Conservation (phyloP, 306 rosid species). For the Fragaria ananassa region DNA sequence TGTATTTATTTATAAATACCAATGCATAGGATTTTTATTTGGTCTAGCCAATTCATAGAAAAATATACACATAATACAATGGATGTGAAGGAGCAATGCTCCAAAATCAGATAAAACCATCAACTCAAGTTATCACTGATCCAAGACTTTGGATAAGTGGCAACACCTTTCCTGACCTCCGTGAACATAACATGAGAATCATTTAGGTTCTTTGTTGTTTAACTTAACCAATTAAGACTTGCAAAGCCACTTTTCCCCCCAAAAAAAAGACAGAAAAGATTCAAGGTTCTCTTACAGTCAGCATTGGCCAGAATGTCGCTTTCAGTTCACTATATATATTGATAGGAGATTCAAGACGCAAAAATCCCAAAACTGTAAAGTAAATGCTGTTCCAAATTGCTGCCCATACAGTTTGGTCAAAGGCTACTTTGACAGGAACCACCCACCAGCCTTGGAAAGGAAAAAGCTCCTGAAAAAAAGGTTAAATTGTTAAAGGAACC, state of each 20-base stretch:
- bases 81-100: background rate
- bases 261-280: background rate
- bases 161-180: background rate
- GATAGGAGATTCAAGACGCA: constrained; percentile 77
- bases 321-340: constrained; percentile 65
- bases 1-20: background rate
- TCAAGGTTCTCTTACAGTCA: constrained; percentile 62
- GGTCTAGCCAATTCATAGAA: too few species aligned
- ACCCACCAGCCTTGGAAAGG: constrained; percentile 99
- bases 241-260: background rate
- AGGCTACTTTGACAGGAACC: constrained; percentile 85
- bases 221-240: background rate
- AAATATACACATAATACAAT: background rate
- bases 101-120: background rate
- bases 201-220: background rate
- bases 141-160: background rate
- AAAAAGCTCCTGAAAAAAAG: constrained; percentile 61
- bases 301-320: constrained; percentile 87
- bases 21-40: background rate
- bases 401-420: constrained; percentile 90
- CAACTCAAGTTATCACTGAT: background rate
- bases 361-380: constrained; percentile 58
- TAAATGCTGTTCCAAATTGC: constrained; percentile 97
- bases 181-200: background rate
- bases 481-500: constrained; percentile 15